Evolutionary conservation across 2,329 filamentous ascomycete species (phyloP), one percentile per base, ranked within the genome.

Genomic region (Neonectria faginata): DNA sequence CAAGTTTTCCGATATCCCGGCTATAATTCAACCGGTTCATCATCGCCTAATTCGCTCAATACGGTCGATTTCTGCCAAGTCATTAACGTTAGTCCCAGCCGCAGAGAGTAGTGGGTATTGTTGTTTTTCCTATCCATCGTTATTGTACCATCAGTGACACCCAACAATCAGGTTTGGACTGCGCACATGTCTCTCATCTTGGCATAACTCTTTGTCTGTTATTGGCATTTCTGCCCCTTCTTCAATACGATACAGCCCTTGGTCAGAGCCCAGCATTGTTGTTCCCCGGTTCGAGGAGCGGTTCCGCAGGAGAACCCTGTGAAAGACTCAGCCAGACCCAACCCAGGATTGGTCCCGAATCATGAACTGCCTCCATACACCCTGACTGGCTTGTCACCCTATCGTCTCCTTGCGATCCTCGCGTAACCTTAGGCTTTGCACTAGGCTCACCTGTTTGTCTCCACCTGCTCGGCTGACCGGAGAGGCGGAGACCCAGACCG

Each of bases 41-140:
- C 10, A 14, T 60, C 39, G 48, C 57, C 39, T 45, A 53, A 60
- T 53, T 33, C 27, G 14, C 57, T 53, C 47, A 33, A 45, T 33
- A 5, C 36, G 39, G 18, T 12, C 16, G 36, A 44, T 36, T 31
- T 16, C 20, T 25, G 10, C 31, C 2, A 16, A 39, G 33, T 14
- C 25, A 5, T 25, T 25, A 41, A 14, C 14, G 29, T 42, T 29
- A 22, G 45, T n/a, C 29, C 25, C 22, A 33, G 25, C 36, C 20
- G 27, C 16, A 12, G 20, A 29, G 33, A 25, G 25, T 25, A 6
- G 25, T 25, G 25, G 25, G 25, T 25, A 10, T 20, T 56, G 52
- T 42, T 31, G 3, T 22, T 29, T 29, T 51, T 36, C 10, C 25
- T 25, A 5, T 25, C 25, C 25, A 25, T 25, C 25, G 25, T 25